Base-by-base conservation (phyloP, 2,329 filamentous ascomycete species). In the Ophiostoma sp. region DNA sequence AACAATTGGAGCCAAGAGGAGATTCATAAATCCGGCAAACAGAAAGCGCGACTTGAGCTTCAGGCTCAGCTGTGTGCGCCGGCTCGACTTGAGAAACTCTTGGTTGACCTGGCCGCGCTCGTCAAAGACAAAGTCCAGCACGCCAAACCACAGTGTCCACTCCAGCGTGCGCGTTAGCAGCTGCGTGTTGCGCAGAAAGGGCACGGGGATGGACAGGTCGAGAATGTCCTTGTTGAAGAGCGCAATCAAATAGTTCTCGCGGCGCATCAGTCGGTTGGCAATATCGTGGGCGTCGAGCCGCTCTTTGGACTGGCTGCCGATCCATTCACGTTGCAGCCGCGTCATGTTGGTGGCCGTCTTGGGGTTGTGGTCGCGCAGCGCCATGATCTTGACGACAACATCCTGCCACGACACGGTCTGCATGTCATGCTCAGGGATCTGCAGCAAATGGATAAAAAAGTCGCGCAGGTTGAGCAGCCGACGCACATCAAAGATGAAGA, bases 201-300 rank as follows among this genome's bases (percentile, higher is more conserved):
- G 95, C 1, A 99, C 80, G 1, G 93, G 92, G 2, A 97, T 85
- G 0, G 91, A 93, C 65, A 98, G 83, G 77, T 99, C 90, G 60
- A 99, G 80, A 52, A 98, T 87, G 72, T 98, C 95, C 79, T 99
- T 98, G 83, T 99, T 99, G 81, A 98, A 93, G 76, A 99, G 84
- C 4, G 95, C 95, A 76, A 99, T 97, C 73, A 97, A 86, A 76
- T 97, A 99, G 76, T 99, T 99, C 73, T 97, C 94, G 76, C 92
- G 91, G 71, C 95, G 90, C 95, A 99, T 98, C 65, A 99, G 81
- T 41, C 95, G 88, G 77, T 98, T 99, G 7, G 95, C 95, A 78
- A 99, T 98, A 76, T 97, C 95, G 76, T 97, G 93, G 13, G 95
- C 95, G 79, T 97, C 95, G 75, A 99, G 89, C 73, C 94, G 87